Base-by-base conservation (phyloP, 2,329 filamentous ascomycete genomes). In the Apiospora sp. region DNA sequence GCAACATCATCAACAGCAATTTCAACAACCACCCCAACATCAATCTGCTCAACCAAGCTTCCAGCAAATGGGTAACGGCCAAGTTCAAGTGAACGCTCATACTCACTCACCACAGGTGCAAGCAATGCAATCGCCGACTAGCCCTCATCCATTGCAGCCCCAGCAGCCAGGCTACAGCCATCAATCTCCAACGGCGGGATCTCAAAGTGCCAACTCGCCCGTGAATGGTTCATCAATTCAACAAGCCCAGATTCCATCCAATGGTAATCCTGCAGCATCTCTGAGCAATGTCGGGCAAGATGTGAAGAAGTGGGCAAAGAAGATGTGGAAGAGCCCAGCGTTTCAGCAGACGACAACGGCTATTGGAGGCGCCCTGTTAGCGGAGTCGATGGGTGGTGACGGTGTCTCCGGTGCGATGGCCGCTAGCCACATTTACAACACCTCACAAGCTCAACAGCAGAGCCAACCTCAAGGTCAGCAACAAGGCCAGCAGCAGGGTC, bases 271-370 rank as follows among this genome's bases (percentile, higher is more conserved):
- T 10, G 12, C 58, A 34, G 58, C 58, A 64, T 64, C 58, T 7
- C 58, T 64, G 19, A 41, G 58, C 58, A 41, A 64, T 24, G 34
- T 64, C 6, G 77, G 78, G 2, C 79, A 79, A 67, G 77, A 77
- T 10, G 72, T 80, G 73, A 80, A 79, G 75, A 80, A 80, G 74
- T 80, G 77, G 78, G 78, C 76, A 3, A 80, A 78, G 72, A 79
- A 79, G 68, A 75, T 78, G 30, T 78, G 75, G 74, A 73, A 78
- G 41, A 80, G 75, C 67, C 75, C 77, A 14, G 72, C 74, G 0
- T 6, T 80, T 19, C 78, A 79, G 58, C 79, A 80, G 69, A 76
- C 76, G 2, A 75, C 76, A 7, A 75, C 73, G 24, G 76, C 71
- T 8, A 44, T 79, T 30, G 73, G 75, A 1, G 78, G 78, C 22